Percentiles rank a stretch among this genome's conserved stretches.
phyloP scores from a whole-genome alignment of 2,329 filamentous ascomycete species.

The Paecilomyces sp. region DNA sequence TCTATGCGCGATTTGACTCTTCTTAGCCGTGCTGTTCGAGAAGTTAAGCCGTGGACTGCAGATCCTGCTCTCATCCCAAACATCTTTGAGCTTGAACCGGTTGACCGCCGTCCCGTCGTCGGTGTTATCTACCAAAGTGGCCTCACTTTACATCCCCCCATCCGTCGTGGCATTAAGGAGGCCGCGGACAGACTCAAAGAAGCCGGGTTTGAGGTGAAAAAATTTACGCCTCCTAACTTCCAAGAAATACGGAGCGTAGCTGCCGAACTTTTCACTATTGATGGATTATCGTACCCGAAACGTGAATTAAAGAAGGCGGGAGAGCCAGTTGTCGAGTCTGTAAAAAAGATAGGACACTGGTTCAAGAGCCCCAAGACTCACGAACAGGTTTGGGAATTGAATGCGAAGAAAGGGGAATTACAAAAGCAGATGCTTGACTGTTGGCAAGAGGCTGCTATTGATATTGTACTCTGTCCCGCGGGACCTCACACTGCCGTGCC shows the following conservation, averaged over 20 bases:
- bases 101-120: not conserved
- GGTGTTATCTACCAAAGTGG: not conserved
- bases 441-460: constrained; percentile 25
- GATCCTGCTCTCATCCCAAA: constrained; percentile 3
- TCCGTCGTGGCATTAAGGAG: constrained; percentile 6
- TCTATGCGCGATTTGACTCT: constrained; percentile 19
- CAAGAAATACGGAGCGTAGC: constrained; percentile 21
- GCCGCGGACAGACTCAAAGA: not conserved
- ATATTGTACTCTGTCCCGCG: constrained; percentile 14
- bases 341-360: constrained; percentile 29
- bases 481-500: constrained; percentile 4
- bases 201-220: constrained; percentile 13
- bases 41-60: constrained; percentile 13
- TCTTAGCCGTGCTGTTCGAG: constrained; percentile 13
- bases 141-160: not conserved
- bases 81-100: not conserved
- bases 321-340: constrained; percentile 25
- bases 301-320: constrained; percentile 20
- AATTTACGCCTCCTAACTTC: constrained; percentile 25
- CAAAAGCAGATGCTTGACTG: constrained; percentile 30
- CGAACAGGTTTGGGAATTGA: constrained; percentile 27
- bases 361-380: constrained; percentile 21
- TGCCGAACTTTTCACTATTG: constrained; percentile 27
- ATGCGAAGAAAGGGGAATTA: constrained; percentile 22
- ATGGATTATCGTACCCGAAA: constrained; percentile 28